Evolutionary conservation across 169 alveolate species (phyloP).

Genomic region (Cryptosporidium sp.): DNA sequence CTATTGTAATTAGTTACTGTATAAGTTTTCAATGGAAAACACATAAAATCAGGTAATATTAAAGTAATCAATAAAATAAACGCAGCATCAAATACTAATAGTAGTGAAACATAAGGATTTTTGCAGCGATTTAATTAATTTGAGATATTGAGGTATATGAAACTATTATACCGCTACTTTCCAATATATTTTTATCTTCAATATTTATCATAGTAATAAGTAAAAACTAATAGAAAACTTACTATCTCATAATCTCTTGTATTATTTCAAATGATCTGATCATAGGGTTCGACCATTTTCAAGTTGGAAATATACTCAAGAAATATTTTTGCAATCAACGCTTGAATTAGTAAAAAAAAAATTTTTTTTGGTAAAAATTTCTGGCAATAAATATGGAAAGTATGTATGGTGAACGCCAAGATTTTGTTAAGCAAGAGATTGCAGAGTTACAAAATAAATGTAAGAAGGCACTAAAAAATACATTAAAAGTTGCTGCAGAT

Average conservation of each 20-base stretch:
- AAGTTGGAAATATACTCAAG: background rate
- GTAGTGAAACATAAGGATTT: background rate
- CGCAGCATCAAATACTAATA: background rate
- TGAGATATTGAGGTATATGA: no score
- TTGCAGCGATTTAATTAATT: background rate
- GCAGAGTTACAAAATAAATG: slow-evolving; percentile 37
- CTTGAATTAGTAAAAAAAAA: slow-evolving; percentile 12
- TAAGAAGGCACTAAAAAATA: slow-evolving; percentile 23
- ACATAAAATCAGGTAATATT: background rate
- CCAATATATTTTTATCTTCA: no score
- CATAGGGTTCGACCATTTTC: background rate
- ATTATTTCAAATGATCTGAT: background rate
- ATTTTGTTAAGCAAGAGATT: background rate
- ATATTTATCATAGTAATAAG: background rate
- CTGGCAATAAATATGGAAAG: background rate
- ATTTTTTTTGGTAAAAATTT: slow-evolving; percentile 11
- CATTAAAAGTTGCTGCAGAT: slow-evolving; percentile 58
- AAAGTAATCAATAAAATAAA: background rate
- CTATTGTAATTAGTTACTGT: no score
- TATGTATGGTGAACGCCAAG: background rate
- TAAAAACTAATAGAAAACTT: no score
- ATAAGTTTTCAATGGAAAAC: background rate
- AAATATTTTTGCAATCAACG: background rate
- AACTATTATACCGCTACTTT: background rate
- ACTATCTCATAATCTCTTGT: background rate